Evolutionary conservation across 371 early-diverging fungal species (phyloP), one percentile per base, ranked within the genome.

Genomic region (Circinella minor): DNA sequence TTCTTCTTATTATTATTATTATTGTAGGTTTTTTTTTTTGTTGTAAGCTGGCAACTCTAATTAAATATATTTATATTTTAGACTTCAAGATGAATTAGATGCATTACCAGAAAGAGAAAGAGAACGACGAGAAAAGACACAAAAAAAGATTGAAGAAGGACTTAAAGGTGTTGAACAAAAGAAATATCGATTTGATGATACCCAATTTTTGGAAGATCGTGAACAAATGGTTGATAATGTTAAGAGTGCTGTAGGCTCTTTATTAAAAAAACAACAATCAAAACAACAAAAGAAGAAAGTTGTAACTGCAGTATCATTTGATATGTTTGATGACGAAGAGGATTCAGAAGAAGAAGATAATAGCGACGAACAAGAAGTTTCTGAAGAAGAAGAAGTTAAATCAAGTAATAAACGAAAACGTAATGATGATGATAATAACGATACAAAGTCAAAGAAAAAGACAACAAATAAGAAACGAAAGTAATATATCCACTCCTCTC

Each of bases 131-230:
- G 94, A 95, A 71, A 81, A 80, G 47, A 47, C 93, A 15, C 85
- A 90, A 61, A 84, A 92, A 72, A 95, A 95, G 76, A 96, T 98
- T 66, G 95, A 93, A 49, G 88, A 95, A 49, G 93, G 89, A 0
- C 73, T 95, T 39, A 83, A 90, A 46, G 88, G 84, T 27, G 93
- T 87, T 63, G 88, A 85, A 14, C 86, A 87, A 7, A 87, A 86
- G 73, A 94, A 93, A 74, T 77, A 89, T 69, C 88, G 90, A 4
- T 95, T 95, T 79, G 94, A 98, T 69, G 96, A 97, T 74, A 81
- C 86, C 1, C 81, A 92, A 59, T 97, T 90, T 65, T 81, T 89
- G 69, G 79, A 91, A 61, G 86, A 89, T 47, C 87, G 90, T 43
- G 93, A 93, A 72, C 85, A 94, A 59, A 85, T 91, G 10, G 79